A percentile compares a stretch with the other conserved stretches of the same genome.
These are phyloP conservation scores for Aspergillus saccharolyticus DNA, from an alignment of 495 filamentous ascomycete genomes.

Conservation along the genomic window DNA sequence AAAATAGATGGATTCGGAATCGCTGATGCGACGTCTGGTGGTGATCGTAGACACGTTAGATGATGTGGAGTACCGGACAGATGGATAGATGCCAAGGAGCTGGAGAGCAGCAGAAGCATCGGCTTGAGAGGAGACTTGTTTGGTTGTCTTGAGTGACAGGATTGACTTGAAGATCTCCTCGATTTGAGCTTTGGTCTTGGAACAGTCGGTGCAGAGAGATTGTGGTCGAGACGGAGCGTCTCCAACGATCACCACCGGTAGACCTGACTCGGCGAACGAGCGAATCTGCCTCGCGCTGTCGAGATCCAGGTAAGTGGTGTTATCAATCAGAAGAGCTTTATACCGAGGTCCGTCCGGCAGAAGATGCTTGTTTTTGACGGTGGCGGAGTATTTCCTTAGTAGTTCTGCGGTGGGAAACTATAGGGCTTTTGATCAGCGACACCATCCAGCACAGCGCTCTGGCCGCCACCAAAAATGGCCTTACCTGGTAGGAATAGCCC, in stretches of 20 bases:
- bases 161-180: too few species aligned
- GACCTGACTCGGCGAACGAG: background rate
- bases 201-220: background rate
- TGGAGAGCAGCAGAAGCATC: background rate
- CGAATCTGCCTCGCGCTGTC: background rate
- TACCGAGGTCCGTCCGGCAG: too few species aligned
- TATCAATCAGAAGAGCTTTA: too few species aligned
- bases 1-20: background rate
- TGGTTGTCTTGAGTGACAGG: too few species aligned
- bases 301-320: background rate
- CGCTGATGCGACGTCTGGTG: background rate
- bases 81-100: background rate
- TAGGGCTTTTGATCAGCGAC: background rate
- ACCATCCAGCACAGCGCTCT: too few species aligned
- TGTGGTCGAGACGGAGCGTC: background rate
- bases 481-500: constrained; percentile 6
- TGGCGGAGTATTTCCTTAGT: background rate
- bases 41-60: background rate
- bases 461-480: too few species aligned
- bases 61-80: background rate
- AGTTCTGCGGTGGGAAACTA: background rate
- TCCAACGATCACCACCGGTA: constrained; percentile 1
- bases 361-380: background rate
- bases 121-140: too few species aligned
- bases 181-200: too few species aligned